These are phyloP conservation scores for Xylaria sp. DNA, from an alignment of 2,329 filamentous ascomycete species.

Conservation along the genomic window DNA sequence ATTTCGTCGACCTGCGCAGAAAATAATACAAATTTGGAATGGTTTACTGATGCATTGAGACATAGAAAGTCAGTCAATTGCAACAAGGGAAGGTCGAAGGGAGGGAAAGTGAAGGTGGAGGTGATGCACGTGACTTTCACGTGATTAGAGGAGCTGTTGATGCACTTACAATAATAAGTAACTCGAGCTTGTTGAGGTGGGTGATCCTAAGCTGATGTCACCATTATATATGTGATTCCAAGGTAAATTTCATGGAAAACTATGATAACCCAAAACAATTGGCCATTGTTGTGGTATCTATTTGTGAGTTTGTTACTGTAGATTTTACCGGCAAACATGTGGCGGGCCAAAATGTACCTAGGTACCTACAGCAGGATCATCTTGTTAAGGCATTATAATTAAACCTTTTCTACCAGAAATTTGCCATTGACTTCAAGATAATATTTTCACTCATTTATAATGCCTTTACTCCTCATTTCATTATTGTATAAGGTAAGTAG, in stretches of 20 bases:
- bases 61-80: background rate
- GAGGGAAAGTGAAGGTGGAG: conserved; percentile 30
- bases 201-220: background rate
- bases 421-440: background rate
- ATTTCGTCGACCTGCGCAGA: background rate
- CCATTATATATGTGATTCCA: background rate
- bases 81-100: conserved; percentile 4
- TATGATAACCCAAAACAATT: background rate
- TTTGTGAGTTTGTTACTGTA: background rate
- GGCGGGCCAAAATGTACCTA: too few relatives aligned
- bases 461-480: too few relatives aligned
- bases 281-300: background rate
- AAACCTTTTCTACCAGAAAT: too few relatives aligned
- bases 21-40: background rate
- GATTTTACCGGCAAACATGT: too few relatives aligned
- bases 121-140: conserved; percentile 33
- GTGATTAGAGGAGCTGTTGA: conserved; percentile 18
- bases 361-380: background rate
- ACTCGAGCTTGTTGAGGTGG: background rate
- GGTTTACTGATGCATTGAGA: background rate
- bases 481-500: too few relatives aligned
- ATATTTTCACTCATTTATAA: too few relatives aligned
- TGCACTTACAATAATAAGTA: too few relatives aligned
- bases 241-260: background rate
- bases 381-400: too few relatives aligned